Evolutionary conservation across 2,329 filamentous ascomycete genomes (phyloP).

Genomic region (Didymosphaeria variabile): DNA sequence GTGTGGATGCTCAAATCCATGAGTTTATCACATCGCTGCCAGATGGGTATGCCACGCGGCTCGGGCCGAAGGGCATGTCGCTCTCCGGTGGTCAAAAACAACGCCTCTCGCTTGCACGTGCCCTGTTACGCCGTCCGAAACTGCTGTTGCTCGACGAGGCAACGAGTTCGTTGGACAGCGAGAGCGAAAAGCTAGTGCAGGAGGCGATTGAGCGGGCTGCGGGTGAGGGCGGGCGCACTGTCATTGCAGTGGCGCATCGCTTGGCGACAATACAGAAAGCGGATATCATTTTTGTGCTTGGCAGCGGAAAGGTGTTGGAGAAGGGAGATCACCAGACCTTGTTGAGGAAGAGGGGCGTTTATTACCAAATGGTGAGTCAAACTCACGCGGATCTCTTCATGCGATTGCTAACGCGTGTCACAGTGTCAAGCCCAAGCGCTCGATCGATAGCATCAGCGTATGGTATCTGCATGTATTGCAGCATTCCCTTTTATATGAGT

Average conservation of each 20-base stretch:
- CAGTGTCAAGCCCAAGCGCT: conserved; percentile 51
- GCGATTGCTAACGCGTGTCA: conserved; percentile 21
- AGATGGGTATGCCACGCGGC: conserved; percentile 44
- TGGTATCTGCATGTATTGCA: neutral
- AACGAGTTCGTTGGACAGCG: conserved; percentile 28
- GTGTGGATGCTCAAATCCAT: conserved; percentile 50
- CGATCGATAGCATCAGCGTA: conserved; percentile 33
- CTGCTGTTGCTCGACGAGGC: conserved; percentile 42
- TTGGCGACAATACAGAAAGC: conserved; percentile 41
- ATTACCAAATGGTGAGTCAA: conserved; percentile 46
- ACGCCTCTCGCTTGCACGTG: conserved; percentile 36
- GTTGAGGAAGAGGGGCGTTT: conserved; percentile 40
- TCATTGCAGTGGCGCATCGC: conserved; percentile 39
- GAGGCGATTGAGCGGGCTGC: conserved; percentile 34
- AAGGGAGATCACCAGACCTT: conserved; percentile 40
- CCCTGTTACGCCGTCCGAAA: conserved; percentile 35
- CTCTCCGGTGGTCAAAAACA: conserved; percentile 43
- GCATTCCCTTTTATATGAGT: neutral
- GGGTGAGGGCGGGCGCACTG: conserved; percentile 26
- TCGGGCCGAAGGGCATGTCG: conserved; percentile 48
- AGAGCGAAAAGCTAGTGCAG: conserved; percentile 36
- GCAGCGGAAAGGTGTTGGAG: conserved; percentile 36
- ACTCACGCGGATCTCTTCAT: no score
- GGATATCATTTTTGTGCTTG: conserved; percentile 40
- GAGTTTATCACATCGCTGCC: conserved; percentile 49